Evolutionary conservation across 768 basidiomycete genomes (phyloP).

Genomic region (Tricholoma furcatifolium): DNA sequence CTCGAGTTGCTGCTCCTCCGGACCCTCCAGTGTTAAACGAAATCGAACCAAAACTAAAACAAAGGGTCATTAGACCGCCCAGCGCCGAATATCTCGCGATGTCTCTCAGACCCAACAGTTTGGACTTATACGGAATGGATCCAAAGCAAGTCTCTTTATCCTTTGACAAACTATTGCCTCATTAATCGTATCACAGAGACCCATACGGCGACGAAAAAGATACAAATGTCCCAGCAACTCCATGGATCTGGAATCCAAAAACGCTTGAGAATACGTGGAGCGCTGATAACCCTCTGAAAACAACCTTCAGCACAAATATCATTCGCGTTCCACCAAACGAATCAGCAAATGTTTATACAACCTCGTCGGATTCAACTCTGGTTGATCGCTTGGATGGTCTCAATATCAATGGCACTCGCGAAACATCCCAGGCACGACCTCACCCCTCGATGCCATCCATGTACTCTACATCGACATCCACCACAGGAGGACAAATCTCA

Average conservation of each 20-base stretch:
- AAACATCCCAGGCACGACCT: conserved; percentile 21
- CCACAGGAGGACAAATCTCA: conserved; percentile 31
- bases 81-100: conserved; percentile 67
- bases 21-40: conserved; percentile 16
- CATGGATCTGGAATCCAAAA: conserved; percentile 74
- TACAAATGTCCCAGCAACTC: conserved; percentile 42
- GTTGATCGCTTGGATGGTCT: conserved; percentile 27
- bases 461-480: conserved; percentile 14
- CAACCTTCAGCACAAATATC: conserved; percentile 70
- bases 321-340: conserved; percentile 68
- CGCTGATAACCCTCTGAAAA: conserved; percentile 38
- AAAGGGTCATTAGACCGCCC: conserved; percentile 57
- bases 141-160: conserved; percentile 46
- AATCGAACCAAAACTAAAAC: too few species aligned
- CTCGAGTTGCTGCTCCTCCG: conserved; percentile 57
- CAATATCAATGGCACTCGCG: conserved; percentile 16
- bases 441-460: conserved; percentile 36
- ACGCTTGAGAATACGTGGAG: conserved; percentile 30
- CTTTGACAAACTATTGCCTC: background rate
- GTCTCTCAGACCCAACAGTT: conserved; percentile 56
- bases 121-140: conserved; percentile 66
- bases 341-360: conserved; percentile 14
- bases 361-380: conserved; percentile 25
- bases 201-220: conserved; percentile 22
- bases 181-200: conserved; percentile 23